Evolutionary conservation across 495 filamentous ascomycete species (phyloP).

Genomic region (Durotheca rogersii): DNA sequence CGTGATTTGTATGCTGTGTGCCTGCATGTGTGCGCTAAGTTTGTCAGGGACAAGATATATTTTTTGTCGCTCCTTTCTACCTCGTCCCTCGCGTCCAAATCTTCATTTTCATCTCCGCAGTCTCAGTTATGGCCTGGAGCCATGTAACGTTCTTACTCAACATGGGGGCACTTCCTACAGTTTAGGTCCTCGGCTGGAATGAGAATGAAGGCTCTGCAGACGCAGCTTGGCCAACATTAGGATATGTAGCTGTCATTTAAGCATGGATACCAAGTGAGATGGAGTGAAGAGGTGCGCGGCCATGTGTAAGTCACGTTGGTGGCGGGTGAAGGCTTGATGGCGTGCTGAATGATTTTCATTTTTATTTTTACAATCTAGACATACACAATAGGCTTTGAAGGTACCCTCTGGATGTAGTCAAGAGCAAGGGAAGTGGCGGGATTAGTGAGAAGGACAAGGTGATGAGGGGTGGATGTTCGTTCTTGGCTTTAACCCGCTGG

Average conservation of each 20-base stretch:
- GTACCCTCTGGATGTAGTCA: slow-evolving; percentile 28
- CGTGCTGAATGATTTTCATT: too few species aligned
- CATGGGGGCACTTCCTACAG: too few species aligned
- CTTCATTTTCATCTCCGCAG: slow-evolving; percentile 15
- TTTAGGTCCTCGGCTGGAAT: slow-evolving; percentile 23
- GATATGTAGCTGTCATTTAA: slow-evolving; percentile 8
- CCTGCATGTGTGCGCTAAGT: slow-evolving; percentile 33
- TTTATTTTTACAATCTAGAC: slow-evolving; percentile 22
- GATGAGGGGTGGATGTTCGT: slow-evolving; percentile 25
- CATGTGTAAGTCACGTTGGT: slow-evolving; percentile 31
- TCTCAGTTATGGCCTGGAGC: slow-evolving; percentile 13
- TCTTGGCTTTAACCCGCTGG: slow-evolving; percentile 32
- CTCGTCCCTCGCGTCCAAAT: slow-evolving; percentile 7
- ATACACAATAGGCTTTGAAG: slow-evolving; percentile 11
- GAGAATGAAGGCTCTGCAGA: slow-evolving; percentile 23
- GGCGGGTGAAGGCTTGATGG: slow-evolving; percentile 17
- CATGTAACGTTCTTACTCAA: slow-evolving; percentile 2
- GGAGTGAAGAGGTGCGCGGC: slow-evolving; percentile 9
- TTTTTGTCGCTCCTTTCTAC: slow-evolving; percentile 26
- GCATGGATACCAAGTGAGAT: neutral
- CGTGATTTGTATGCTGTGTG: too few species aligned
- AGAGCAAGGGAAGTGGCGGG: slow-evolving; percentile 11
- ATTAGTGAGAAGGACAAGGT: slow-evolving; percentile 7
- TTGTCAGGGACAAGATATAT: slow-evolving; percentile 31
- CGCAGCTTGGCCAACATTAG: slow-evolving; percentile 12